These are phyloP conservation scores for Trichosporon asahii DNA, from an alignment of 1,284 basidiomycete species.

Conservation along the genomic window DNA sequence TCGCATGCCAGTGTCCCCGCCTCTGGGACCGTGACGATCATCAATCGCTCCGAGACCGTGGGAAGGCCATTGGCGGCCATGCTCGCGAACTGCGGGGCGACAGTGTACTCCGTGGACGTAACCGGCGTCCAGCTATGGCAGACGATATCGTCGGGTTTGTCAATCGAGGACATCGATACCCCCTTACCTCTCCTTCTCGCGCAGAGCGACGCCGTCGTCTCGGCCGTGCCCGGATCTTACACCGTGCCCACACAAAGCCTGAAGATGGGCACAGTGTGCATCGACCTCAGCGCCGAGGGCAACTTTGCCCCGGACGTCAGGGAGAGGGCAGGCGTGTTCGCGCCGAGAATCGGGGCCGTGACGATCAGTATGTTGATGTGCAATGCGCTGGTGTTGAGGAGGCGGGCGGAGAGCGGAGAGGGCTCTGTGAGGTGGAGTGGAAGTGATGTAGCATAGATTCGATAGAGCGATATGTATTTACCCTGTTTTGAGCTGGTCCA, in stretches of 20 bases:
- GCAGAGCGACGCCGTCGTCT: slow-evolving; percentile 68
- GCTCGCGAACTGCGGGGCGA: slow-evolving; percentile 90
- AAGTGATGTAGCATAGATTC: neutral
- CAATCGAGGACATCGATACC: neutral
- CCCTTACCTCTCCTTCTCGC: slow-evolving; percentile 14
- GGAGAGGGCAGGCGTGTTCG: slow-evolving; percentile 22
- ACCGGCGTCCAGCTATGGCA: slow-evolving; percentile 56
- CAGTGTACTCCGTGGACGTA: slow-evolving; percentile 91
- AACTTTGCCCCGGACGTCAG: slow-evolving; percentile 33
- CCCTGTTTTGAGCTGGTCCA: neutral
- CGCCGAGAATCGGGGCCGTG: slow-evolving; percentile 28
- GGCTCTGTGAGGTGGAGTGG: neutral
- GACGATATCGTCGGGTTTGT: neutral
- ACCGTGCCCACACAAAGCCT: slow-evolving; percentile 25
- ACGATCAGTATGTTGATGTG: slow-evolving; percentile 32
- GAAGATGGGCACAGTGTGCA: slow-evolving; percentile 23
- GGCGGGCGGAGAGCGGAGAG: no score
- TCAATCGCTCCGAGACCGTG: slow-evolving; percentile 97
- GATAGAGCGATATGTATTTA: neutral
- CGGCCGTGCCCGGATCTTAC: slow-evolving; percentile 60
- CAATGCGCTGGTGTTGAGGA: slow-evolving; percentile 28
- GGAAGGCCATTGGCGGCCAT: slow-evolving; percentile 90
- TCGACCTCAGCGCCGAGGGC: slow-evolving; percentile 32
- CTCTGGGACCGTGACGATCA: slow-evolving; percentile 71
- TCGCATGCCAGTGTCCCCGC: slow-evolving; percentile 18